Evolutionary conservation across 2,329 filamentous ascomycete genomes (phyloP), one percentile per base, ranked within the genome.

Genomic region (Aureobasidium lini): DNA sequence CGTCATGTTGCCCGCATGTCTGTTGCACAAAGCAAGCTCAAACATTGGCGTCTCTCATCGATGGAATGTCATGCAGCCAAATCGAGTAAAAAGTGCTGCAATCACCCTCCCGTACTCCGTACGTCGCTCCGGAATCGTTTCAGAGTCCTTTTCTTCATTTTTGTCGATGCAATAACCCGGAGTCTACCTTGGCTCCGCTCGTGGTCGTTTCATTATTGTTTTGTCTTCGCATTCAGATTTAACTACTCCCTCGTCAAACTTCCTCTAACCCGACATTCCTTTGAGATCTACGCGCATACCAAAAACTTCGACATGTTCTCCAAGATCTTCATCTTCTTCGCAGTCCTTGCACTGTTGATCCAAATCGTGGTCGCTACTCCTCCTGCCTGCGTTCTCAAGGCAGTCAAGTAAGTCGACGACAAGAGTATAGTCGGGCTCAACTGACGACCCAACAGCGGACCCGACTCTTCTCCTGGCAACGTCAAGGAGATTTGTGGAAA

Each of bases 351-450:
- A 39, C 68, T 78, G 60, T 70, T 72, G 66, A 73, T 74, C 63
- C 68, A 75, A 59, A 68, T 76, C 60, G 72, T 72, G 60, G 71
- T 73, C n/a, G 66, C 72, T 31, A 62, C 62, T 54, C 75, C 79
- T 47, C 78, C 79, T 31, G 77, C 76, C 57, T 82, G 80, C 68
- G 71, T 82, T 47, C 71, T 82, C 46, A 72, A 71, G 43, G 78
- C 76, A 39, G 72, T 82, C 64, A 79, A 79, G 78, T 80, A 74
- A 63, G 75, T 46, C 6, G 9, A 3, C 34, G 36, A 18, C 28
- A 39, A 4, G 4, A n/a, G 2, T 32, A 36, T 42, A n/a, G 31
- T 23, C 1, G 36, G 23, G 42, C 31, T 29, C 32, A 39, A 43
- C 58, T 62, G 7, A 64, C 18, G 31, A 52, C 60, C 43, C 59